Evolutionary conservation across 1,284 basidiomycete species (phyloP), one percentile per base, ranked within the genome.

Genomic region (Prillingera fragicola): DNA sequence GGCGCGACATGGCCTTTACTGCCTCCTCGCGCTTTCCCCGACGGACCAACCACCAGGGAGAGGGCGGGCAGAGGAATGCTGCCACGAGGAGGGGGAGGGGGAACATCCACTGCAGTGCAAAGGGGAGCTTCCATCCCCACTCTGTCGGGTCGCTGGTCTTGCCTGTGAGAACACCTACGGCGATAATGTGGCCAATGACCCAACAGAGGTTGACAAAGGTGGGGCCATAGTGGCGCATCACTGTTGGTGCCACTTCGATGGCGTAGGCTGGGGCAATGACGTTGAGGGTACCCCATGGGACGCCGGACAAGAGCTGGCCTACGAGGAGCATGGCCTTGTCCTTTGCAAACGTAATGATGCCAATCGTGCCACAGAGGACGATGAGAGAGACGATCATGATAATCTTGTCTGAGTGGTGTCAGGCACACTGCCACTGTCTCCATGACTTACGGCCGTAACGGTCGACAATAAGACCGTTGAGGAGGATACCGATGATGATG

Each of bases 151-250:
- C 33, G 19, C 26, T 21, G 12, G 43, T 33, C 3, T 52, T 38
- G 22, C 45, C 45, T 24, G 41, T 25, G 15, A 55, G 39, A 7
- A 55, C 50, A 23, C 56, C 54, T 6, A 47, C 47, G 25, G 42
- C 49, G 28, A 54, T 50, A 21, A 60, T 21, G 28, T 58, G 56
- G 17, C 71, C 68, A 18, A 71, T 57, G 22, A 69, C 75, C 74
- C 74, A 76, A 57, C 73, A 75, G 24, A 73, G 56, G 59, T 74
- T 74, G 54, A 76, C 72, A 22, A 48, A 54, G 9, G 51, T 50
- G 21, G 56, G 55, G 3, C 51, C 41, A 32, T 56, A 54, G n/a
- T 39, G 42, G 38, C 55, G 47, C 7, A 29, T 7, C 13, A 29
- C 15, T 12, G 28, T 29, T 12, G 28, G 28, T 14, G 14, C 28